A percentile compares a stretch with the other conserved stretches of the same genome.
These are phyloP conservation scores for Trichoderma oligosporum DNA, from an alignment of 2,329 filamentous ascomycete species.

Conservation along the genomic window DNA sequence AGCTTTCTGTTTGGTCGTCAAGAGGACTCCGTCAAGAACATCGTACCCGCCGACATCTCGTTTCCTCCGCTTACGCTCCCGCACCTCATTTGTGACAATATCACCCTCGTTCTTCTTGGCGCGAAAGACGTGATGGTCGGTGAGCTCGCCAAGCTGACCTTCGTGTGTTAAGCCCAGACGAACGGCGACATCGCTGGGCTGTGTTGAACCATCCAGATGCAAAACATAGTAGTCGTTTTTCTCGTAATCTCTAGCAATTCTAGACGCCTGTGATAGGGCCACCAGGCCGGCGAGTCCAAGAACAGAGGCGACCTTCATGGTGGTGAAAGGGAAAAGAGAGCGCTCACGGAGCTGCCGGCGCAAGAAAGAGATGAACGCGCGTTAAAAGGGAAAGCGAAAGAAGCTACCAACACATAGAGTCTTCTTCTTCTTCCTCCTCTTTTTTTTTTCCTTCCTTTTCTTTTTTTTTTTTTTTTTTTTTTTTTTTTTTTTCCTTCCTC, in stretches of 20 bases:
- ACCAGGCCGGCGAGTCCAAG: constrained; percentile 53
- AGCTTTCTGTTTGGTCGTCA: constrained; percentile 69
- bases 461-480: background rate
- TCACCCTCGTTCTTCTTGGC: constrained; percentile 60
- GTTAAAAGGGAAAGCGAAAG: constrained; percentile 1
- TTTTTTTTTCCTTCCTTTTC: background rate
- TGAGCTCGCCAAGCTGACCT: constrained; percentile 72
- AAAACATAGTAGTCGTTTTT: constrained; percentile 90
- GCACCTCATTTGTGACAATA: constrained; percentile 52
- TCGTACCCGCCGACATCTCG: constrained; percentile 51
- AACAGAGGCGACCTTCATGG: constrained; percentile 51
- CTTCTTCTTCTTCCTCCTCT: too few species aligned
- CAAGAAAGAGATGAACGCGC: constrained; percentile 14
- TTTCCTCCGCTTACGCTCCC: constrained; percentile 58
- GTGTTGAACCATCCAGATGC: constrained; percentile 64
- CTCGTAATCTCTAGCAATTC: constrained; percentile 66
- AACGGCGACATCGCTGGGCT: constrained; percentile 66
- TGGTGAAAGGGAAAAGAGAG: constrained; percentile 1
- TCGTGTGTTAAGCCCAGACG: constrained; percentile 75
- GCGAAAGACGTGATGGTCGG: constrained; percentile 81
- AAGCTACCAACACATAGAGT: constrained; percentile 16
- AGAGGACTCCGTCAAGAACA: constrained; percentile 68
- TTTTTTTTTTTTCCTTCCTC: background rate
- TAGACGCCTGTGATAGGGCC: constrained; percentile 44
- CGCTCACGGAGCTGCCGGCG: constrained; percentile 10